phyloP scores from a whole-genome alignment of 192 early-diverging fungal genomes.

The Backusella liffmaniae region DNA sequence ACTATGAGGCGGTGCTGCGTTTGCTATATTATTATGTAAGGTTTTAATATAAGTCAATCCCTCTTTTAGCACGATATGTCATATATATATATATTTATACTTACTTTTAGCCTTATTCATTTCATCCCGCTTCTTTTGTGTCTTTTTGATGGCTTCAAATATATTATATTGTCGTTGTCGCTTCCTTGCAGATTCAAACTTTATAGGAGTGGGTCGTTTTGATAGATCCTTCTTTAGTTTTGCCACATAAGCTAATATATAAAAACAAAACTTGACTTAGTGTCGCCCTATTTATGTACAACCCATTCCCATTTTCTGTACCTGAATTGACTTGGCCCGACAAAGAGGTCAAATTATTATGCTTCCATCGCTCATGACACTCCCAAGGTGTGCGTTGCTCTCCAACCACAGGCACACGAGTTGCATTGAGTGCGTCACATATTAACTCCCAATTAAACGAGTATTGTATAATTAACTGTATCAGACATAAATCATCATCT shows the following conservation, averaged over 20 bases:
- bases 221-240: slow-evolving; percentile 42
- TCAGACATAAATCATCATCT: slow-evolving; percentile 58
- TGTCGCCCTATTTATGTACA: too few species aligned
- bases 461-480: slow-evolving; percentile 51
- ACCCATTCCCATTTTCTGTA: background rate
- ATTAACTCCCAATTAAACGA: slow-evolving; percentile 70
- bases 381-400: slow-evolving; percentile 63
- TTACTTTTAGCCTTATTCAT: slow-evolving; percentile 37
- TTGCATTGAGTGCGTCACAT: slow-evolving; percentile 55
- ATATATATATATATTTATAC: background rate
- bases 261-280: too few species aligned
- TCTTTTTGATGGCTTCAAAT: slow-evolving; percentile 61
- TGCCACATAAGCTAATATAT: slow-evolving; percentile 22
- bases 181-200: slow-evolving; percentile 31
- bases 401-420: slow-evolving; percentile 46
- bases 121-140: slow-evolving; percentile 57
- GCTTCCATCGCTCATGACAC: slow-evolving; percentile 60
- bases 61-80: background rate
- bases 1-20: slow-evolving; percentile 35
- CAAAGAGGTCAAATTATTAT: slow-evolving; percentile 44
- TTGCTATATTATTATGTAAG: slow-evolving; percentile 18
- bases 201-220: slow-evolving; percentile 25
- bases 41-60: background rate
- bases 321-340: slow-evolving; percentile 37
- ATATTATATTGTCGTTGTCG: slow-evolving; percentile 53